phyloP scores from a whole-genome alignment of 306 rosid species.

The Clitoria ternatea region DNA sequence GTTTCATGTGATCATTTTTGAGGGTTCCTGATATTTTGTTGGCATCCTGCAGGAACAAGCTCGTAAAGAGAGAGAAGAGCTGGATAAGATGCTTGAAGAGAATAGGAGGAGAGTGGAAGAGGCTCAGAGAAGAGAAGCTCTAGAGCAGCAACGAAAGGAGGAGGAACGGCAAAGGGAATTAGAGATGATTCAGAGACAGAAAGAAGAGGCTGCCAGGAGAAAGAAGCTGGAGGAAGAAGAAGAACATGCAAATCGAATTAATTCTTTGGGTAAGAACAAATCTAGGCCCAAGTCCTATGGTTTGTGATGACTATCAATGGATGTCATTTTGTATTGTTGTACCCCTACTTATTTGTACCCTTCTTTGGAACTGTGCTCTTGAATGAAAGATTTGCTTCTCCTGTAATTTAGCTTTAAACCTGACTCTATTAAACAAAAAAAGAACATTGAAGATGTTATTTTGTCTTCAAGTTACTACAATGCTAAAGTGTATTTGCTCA shows the following conservation, averaged over 20 bases:
- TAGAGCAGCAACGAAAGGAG: constrained; percentile 84
- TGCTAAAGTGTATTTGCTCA: constrained; percentile 8
- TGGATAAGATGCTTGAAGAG: constrained; percentile 92
- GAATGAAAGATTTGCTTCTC: constrained; percentile 2
- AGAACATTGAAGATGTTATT: not conserved
- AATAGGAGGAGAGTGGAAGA: constrained; percentile 87
- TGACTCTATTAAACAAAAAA: not conserved
- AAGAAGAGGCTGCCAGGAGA: constrained; percentile 77
- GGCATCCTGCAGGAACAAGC: constrained; percentile 61
- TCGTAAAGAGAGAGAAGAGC: constrained; percentile 82
- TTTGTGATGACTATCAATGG: constrained; percentile 23
- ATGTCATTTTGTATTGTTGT: constrained; percentile 4
- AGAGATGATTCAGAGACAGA: constrained; percentile 77
- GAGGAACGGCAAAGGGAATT: constrained; percentile 84
- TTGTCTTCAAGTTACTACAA: not conserved
- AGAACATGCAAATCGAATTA: constrained; percentile 49
- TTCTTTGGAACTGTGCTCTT: constrained; percentile 8
- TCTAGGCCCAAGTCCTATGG: constrained; percentile 51
- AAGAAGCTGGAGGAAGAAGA: constrained; percentile 78
- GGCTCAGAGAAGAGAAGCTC: constrained; percentile 84
- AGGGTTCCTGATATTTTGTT: constrained; percentile 7
- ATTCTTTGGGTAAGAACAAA: constrained; percentile 51
- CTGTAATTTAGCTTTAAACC: not conserved
- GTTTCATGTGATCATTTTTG: not conserved
- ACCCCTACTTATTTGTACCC: constrained; percentile 12